A percentile compares a stretch with the other conserved stretches of the same genome.
These are phyloP conservation scores for Fraxinus dipetala DNA, from an alignment of 305 asterid species.

Conservation along the genomic window DNA sequence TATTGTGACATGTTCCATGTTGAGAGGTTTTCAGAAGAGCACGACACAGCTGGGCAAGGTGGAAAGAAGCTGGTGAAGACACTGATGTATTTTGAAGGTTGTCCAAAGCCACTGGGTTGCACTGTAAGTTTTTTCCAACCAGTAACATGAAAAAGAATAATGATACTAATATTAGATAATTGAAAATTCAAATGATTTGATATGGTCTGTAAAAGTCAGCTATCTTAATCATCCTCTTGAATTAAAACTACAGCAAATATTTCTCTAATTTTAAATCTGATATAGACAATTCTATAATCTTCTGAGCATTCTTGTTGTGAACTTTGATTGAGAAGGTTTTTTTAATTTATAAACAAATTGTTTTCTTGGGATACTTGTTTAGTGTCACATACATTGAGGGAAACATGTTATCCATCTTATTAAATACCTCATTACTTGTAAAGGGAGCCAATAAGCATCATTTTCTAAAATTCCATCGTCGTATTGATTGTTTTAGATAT, in stretches of 20 bases:
- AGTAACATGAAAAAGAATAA: conserved; percentile 1
- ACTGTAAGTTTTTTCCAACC: conserved; percentile 57
- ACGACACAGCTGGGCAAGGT: conserved; percentile 63
- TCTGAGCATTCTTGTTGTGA: conserved; percentile 7
- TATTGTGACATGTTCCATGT: conserved; percentile 82
- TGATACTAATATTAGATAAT: conserved; percentile 3
- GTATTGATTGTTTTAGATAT: conserved; percentile 56
- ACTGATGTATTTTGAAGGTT: conserved; percentile 95
- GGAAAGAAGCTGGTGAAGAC: conserved; percentile 81
- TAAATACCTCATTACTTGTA: neutral
- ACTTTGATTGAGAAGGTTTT: neutral
- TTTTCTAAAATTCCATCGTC: conserved; percentile 12
- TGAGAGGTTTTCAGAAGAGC: conserved; percentile 68
- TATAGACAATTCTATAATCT: conserved; percentile 12
- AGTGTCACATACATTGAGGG: neutral
- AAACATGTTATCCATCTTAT: neutral
- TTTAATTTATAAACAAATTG: neutral
- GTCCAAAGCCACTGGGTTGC: conserved; percentile 95
- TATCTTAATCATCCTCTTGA: neutral
- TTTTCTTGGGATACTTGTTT: neutral
- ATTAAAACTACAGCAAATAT: conserved; percentile 5
- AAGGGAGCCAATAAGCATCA: conserved; percentile 9
- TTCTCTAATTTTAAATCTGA: neutral
- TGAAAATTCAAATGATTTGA: conserved; percentile 9
- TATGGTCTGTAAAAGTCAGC: neutral